Evolutionary conservation across 225 moss, liverwort and hornwort genomes (phyloP).

Genomic region (Bryoerythrophyllum caledonicum): DNA sequence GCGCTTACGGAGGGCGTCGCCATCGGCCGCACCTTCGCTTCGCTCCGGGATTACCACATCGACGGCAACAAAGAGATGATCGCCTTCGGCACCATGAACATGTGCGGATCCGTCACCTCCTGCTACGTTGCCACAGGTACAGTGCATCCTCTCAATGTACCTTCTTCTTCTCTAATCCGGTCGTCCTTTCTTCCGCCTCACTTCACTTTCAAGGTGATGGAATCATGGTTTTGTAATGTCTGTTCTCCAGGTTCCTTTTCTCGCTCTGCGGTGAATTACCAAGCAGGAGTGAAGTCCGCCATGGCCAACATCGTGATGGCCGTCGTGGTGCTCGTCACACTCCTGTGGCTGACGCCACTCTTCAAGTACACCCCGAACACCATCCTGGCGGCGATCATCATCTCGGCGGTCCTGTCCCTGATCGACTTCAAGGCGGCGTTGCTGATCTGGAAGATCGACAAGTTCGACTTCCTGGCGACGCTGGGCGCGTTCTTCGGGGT

Average conservation of each 20-base stretch:
- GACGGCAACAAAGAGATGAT: conserved; percentile 95
- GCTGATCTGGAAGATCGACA: conserved; percentile 90
- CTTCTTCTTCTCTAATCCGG: no score
- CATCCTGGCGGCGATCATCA: conserved; percentile 77
- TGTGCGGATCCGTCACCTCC: conserved; percentile 63
- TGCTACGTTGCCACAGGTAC: conserved; percentile 82
- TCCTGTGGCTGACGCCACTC: conserved; percentile 67
- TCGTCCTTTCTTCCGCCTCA: no score
- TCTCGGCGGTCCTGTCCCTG: conserved; percentile 52
- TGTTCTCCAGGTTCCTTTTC: conserved; percentile 99
- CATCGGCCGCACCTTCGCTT: conserved; percentile 74
- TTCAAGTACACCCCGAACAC: conserved; percentile 78
- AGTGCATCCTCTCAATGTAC: no score
- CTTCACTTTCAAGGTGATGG: no score
- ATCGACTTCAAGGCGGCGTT: conserved; percentile 64
- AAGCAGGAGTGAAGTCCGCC: conserved; percentile 66
- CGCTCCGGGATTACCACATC: conserved; percentile 71
- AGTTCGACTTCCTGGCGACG: conserved; percentile 78
- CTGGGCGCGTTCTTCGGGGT: conserved; percentile 90
- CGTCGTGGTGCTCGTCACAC: conserved; percentile 54
- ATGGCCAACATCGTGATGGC: conserved; percentile 79
- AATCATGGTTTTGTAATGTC: no score
- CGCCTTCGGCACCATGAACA: conserved; percentile 75
- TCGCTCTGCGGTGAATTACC: conserved; percentile 84
- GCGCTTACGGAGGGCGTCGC: conserved; percentile 88